Evolutionary conservation across 305 asterid genomes (phyloP).

Genomic region (Nicotiana rustica): DNA sequence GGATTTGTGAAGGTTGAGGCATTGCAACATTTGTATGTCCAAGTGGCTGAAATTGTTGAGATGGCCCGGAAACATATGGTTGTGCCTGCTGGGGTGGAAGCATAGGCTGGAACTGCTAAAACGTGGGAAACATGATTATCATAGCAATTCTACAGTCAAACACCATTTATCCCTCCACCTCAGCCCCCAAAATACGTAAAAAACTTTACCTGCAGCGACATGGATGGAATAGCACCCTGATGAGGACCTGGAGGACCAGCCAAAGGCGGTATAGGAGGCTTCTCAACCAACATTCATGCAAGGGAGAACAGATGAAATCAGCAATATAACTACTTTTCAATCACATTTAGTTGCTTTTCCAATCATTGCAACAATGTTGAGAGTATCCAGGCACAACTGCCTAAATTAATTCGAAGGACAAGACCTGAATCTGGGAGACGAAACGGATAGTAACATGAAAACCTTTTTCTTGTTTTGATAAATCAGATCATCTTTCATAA

Average conservation of each 20-base stretch:
- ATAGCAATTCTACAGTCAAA: constrained; percentile 33
- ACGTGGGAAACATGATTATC: not conserved
- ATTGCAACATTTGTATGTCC: constrained; percentile 64
- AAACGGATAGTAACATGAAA: not conserved
- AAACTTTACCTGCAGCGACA: constrained; percentile 76
- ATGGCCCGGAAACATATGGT: constrained; percentile 61
- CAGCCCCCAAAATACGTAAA: constrained; percentile 24
- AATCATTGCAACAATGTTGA: not conserved
- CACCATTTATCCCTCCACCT: not conserved
- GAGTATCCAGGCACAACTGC: constrained; percentile 12
- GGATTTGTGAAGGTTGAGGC: constrained; percentile 67
- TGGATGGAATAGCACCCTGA: constrained; percentile 71
- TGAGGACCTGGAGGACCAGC: constrained; percentile 75
- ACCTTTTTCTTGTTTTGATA: constrained; percentile 2
- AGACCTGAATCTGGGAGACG: not conserved
- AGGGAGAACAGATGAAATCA: constrained; percentile 24
- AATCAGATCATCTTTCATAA: not conserved
- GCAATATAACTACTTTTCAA: not conserved
- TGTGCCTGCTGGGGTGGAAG: constrained; percentile 68
- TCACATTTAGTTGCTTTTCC: not conserved
- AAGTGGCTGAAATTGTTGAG: constrained; percentile 78
- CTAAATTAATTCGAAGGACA: not conserved
- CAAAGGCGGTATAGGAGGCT: constrained; percentile 73
- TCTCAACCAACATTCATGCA: constrained; percentile 44
- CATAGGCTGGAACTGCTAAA: constrained; percentile 47